Evolutionary conservation across 2,329 filamentous ascomycete genomes (phyloP).

Genomic region (Malbranchea zuffiana): DNA sequence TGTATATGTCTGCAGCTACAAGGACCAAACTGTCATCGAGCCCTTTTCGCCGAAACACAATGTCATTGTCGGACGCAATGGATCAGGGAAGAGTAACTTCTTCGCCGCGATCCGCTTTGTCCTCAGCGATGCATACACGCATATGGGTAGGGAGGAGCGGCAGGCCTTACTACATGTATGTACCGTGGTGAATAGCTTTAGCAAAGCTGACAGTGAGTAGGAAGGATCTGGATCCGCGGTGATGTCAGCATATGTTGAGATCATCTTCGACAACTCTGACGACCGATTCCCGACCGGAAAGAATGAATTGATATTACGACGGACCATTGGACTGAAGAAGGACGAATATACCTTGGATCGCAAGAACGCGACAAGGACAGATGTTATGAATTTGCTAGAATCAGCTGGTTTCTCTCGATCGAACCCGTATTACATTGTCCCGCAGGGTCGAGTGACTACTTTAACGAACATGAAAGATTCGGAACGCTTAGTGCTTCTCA

Average conservation of each 20-base stretch:
- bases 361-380: slow-evolving; percentile 87
- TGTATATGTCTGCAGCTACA: slow-evolving; percentile 58
- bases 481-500: slow-evolving; percentile 77
- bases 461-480: slow-evolving; percentile 98
- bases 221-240: slow-evolving; percentile 96
- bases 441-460: slow-evolving; percentile 88
- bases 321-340: slow-evolving; percentile 94
- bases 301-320: slow-evolving; percentile 77
- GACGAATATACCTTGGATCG: slow-evolving; percentile 97
- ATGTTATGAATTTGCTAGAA: slow-evolving; percentile 91
- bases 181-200: background rate
- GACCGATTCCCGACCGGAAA: slow-evolving; percentile 90
- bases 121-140: slow-evolving; percentile 91
- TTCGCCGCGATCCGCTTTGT: slow-evolving; percentile 98
- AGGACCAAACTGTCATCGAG: slow-evolving; percentile 97
- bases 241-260: slow-evolving; percentile 98
- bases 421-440: slow-evolving; percentile 98
- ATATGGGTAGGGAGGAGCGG: slow-evolving; percentile 90
- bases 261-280: slow-evolving; percentile 97
- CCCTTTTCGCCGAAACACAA: slow-evolving; percentile 96
- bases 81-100: slow-evolving; percentile 98
- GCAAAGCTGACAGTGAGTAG: slow-evolving; percentile 29
- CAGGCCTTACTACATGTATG: slow-evolving; percentile 77
- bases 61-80: slow-evolving; percentile 97
- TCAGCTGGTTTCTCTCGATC: slow-evolving; percentile 93